Evolutionary conservation across 306 rosid genomes (phyloP).

Genomic region (Castanea sativa): DNA sequence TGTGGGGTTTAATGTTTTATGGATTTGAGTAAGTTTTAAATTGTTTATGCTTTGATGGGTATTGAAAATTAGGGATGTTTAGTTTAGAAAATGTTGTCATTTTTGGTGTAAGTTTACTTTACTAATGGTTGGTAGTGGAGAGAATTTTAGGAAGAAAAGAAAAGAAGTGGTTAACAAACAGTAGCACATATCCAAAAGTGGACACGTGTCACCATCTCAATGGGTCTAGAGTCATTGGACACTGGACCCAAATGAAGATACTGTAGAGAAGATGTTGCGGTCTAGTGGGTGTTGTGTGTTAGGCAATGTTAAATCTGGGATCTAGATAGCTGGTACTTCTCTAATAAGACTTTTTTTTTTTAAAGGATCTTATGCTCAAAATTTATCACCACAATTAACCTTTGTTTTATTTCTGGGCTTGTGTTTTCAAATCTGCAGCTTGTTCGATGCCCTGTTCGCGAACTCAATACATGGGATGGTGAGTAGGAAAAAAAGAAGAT

Average conservation of each 20-base stretch:
- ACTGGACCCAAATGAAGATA: slow-evolving; percentile 31
- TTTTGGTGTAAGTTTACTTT: no score
- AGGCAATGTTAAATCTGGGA: slow-evolving; percentile 68
- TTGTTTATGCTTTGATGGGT: no score
- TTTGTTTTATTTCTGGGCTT: slow-evolving; percentile 17
- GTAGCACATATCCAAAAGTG: no score
- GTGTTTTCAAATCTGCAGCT: slow-evolving; percentile 86
- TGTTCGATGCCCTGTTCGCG: slow-evolving; percentile 94
- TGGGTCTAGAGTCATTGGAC: no score
- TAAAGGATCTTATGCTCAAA: background rate
- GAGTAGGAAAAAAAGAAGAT: slow-evolving; percentile 2
- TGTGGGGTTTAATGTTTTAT: no score
- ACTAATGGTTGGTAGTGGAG: no score
- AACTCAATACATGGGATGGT: slow-evolving; percentile 95
- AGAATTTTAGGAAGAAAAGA: no score
- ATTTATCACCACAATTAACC: slow-evolving; percentile 19
- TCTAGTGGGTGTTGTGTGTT: slow-evolving; percentile 69
- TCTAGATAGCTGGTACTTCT: slow-evolving; percentile 87
- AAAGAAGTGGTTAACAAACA: no score
- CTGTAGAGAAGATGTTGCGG: slow-evolving; percentile 42
- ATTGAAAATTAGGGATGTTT: no score
- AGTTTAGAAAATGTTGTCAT: no score
- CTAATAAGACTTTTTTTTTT: background rate
- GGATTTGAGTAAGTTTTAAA: no score
- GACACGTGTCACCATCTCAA: no score